Percentiles rank a stretch among this genome's conserved stretches.
These are phyloP conservation scores for Dactylorhiza incarnata DNA, from an alignment of 106 monocot species.

Conservation along the genomic window DNA sequence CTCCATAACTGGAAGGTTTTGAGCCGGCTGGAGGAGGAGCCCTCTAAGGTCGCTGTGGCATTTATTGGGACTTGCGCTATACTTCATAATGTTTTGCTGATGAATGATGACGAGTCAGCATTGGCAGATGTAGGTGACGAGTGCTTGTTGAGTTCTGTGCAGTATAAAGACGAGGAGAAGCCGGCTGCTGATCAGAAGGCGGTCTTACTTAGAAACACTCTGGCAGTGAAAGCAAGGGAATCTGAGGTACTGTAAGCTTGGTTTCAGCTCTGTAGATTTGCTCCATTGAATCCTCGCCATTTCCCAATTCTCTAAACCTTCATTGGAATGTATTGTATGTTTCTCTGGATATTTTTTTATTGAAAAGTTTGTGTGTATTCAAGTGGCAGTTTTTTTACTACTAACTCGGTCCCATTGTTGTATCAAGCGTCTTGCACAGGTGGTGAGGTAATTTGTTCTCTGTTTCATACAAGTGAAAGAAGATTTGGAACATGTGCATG, in stretches of 20 bases:
- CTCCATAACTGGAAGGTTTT: constrained; percentile 64
- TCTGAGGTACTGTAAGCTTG: background rate
- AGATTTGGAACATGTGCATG: background rate
- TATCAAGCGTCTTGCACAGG: background rate
- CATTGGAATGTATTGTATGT: background rate
- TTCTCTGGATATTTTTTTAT: background rate
- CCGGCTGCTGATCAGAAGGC: constrained; percentile 15
- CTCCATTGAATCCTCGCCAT: background rate
- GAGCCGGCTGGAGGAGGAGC: constrained; percentile 37
- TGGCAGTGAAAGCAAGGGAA: constrained; percentile 25
- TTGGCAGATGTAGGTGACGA: constrained; percentile 13
- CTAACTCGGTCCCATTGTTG: background rate
- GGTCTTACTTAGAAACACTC: constrained; percentile 13
- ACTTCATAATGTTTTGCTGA: constrained; percentile 62
- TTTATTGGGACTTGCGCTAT: constrained; percentile 74
- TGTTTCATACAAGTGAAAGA: background rate
- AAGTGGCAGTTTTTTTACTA: background rate
- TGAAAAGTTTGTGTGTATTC: background rate
- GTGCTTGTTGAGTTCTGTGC: background rate
- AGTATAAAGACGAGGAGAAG: constrained; percentile 8
- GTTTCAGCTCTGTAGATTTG: background rate
- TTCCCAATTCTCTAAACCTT: background rate
- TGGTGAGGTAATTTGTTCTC: background rate
- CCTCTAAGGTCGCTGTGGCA: constrained; percentile 38
- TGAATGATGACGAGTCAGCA: constrained; percentile 56